A percentile compares a stretch with the other conserved stretches of the same genome.
phyloP scores from a whole-genome alignment of 1,139 yeast species.

The Pichia sp. region DNA sequence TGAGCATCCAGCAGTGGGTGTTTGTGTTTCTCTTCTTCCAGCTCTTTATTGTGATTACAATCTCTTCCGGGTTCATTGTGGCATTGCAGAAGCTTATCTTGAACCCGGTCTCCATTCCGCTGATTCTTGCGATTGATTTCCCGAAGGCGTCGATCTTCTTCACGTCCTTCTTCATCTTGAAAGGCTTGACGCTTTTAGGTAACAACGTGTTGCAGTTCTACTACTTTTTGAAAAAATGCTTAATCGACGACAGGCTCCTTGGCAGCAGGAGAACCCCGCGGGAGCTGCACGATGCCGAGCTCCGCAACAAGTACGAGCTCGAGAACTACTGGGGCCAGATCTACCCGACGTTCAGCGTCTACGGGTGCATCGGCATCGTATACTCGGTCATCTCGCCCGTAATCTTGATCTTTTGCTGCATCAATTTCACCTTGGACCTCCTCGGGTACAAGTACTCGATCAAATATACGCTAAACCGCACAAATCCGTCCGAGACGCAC shows the following conservation, averaged over 20 bases:
- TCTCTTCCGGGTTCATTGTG: conserved; percentile 73
- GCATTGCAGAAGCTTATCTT: conserved; percentile 59
- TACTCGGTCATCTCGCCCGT: conserved; percentile 77
- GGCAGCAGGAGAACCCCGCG: conserved; percentile 49
- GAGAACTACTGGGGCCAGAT: conserved; percentile 63
- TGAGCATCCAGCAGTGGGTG: conserved; percentile 63
- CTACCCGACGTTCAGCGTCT: conserved; percentile 70
- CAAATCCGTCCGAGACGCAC: conserved; percentile 56
- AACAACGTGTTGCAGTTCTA: conserved; percentile 55
- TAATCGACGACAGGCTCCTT: conserved; percentile 27
- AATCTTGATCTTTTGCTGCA: conserved; percentile 57
- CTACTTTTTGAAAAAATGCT: conserved; percentile 40
- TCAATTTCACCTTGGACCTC: conserved; percentile 54
- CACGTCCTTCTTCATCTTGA: conserved; percentile 64
- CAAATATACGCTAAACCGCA: conserved; percentile 47
- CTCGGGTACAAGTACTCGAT: conserved; percentile 66
- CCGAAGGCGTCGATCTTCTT: conserved; percentile 82
- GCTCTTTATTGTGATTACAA: conserved; percentile 75
- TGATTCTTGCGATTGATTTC: conserved; percentile 64
- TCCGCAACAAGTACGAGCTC: conserved; percentile 30
- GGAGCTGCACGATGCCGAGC: conserved; percentile 41
- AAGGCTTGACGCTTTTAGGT: conserved; percentile 72
- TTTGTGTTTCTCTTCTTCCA: conserved; percentile 72
- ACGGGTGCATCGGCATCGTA: conserved; percentile 71
- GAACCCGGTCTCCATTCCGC: conserved; percentile 70